Conservation (phyloP, 1,139 yeast species). For the Pichia sp. region DNA sequence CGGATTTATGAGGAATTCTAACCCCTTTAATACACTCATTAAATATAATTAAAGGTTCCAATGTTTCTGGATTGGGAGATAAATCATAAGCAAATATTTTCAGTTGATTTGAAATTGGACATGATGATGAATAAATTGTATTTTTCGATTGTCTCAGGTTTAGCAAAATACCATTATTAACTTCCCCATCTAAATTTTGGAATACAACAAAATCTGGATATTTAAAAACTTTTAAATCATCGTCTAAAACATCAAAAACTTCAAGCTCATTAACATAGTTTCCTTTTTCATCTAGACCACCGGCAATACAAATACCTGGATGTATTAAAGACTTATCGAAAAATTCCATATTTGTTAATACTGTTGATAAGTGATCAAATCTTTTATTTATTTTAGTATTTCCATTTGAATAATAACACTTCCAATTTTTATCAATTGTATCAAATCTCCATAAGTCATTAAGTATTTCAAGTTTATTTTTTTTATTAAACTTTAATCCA, state of each 20-base stretch:
- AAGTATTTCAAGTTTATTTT: conserved; percentile 36
- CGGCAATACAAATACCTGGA: conserved; percentile 51
- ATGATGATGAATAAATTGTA: conserved; percentile 1
- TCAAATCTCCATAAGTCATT: conserved; percentile 68
- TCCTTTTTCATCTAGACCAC: conserved; percentile 49
- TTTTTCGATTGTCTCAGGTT: conserved; percentile 6
- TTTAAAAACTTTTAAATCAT: conserved; percentile 35
- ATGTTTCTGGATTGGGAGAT: conserved; percentile 9
- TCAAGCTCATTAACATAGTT: conserved; percentile 38
- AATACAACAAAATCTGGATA: conserved; percentile 1
- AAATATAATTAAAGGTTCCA: conserved; percentile 22
- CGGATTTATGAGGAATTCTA: conserved; percentile 6
- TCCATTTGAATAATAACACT: conserved; percentile 35
- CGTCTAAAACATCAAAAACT: conserved; percentile 48
- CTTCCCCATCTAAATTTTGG: not conserved
- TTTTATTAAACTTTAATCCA: conserved; percentile 40
- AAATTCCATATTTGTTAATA: conserved; percentile 37
- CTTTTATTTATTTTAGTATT: conserved; percentile 31
- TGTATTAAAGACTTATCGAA: conserved; percentile 40
- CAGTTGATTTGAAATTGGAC: conserved; percentile 2
- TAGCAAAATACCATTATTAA: not conserved
- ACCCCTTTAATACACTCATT: conserved; percentile 10
- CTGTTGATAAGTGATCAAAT: conserved; percentile 48
- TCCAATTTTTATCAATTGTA: conserved; percentile 46
- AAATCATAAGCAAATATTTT: conserved; percentile 10